These are phyloP conservation scores for Baorangia bicolor DNA, from an alignment of 768 basidiomycete genomes.

Conservation along the genomic window DNA sequence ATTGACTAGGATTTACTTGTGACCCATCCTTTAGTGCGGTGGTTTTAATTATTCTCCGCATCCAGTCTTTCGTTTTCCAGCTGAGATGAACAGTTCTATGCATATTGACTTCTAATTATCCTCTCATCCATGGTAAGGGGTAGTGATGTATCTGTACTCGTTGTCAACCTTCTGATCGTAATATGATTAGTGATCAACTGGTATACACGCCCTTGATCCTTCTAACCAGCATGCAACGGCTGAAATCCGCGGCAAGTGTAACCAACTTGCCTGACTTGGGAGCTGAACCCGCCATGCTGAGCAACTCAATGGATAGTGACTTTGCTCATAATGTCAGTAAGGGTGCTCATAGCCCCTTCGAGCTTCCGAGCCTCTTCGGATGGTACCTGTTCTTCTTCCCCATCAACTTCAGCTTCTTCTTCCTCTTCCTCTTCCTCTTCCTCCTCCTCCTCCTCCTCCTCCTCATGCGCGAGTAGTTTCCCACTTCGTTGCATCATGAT, in stretches of 20 bases:
- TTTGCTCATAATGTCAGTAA: conserved; percentile 68
- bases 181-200: conserved; percentile 16
- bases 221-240: conserved; percentile 1
- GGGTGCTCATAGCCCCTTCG: conserved; percentile 48
- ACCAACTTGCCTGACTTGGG: neutral
- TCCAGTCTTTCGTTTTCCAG: neutral
- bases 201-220: conserved; percentile 22
- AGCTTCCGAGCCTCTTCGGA: conserved; percentile 26
- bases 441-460: conserved; percentile 80
- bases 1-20: neutral
- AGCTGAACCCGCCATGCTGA: neutral
- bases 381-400: conserved; percentile 20
- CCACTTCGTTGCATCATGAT: conserved; percentile 66
- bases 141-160: neutral
- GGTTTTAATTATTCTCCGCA: neutral
- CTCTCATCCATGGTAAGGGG: neutral
- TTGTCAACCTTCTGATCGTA: conserved; percentile 1
- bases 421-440: conserved; percentile 47
- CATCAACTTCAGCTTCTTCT: conserved; percentile 27
- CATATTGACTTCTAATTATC: neutral
- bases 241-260: conserved; percentile 1
- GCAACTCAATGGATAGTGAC: conserved; percentile 44
- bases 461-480: conserved; percentile 65
- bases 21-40: neutral
- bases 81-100: neutral